Conservation (phyloP, 2,329 filamentous ascomycete species). For the Plectosphaerella cucumerina region DNA sequence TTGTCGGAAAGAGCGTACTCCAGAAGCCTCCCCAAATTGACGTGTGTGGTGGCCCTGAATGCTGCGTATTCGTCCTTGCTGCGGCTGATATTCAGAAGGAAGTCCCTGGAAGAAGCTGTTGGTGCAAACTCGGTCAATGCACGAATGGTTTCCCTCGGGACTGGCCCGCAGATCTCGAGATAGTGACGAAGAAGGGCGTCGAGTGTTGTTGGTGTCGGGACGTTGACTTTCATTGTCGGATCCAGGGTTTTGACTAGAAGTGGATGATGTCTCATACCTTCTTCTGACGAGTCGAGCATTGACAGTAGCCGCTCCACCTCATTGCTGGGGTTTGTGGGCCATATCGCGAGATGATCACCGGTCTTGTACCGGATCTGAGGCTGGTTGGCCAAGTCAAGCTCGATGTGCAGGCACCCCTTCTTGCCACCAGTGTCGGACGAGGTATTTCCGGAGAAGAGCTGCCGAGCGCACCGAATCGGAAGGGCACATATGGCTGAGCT, state of each 20-base stretch:
- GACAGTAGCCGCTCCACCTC: slow-evolving; percentile 85
- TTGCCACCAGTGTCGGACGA: slow-evolving; percentile 52
- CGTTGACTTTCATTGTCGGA: slow-evolving; percentile 93
- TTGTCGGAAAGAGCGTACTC: slow-evolving; percentile 66
- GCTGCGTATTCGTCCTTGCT: slow-evolving; percentile 96
- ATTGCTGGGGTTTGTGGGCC: slow-evolving; percentile 90
- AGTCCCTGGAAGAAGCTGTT: slow-evolving; percentile 75
- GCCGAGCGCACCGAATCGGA: slow-evolving; percentile 82
- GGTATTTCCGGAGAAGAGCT: slow-evolving; percentile 63
- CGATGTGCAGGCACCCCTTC: slow-evolving; percentile 95
- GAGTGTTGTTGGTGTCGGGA: slow-evolving; percentile 94
- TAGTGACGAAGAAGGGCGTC: slow-evolving; percentile 92
- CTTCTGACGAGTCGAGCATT: no score
- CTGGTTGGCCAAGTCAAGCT: slow-evolving; percentile 77
- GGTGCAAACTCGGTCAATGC: slow-evolving; percentile 87
- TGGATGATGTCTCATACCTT: slow-evolving; percentile 49
- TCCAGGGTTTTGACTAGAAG: slow-evolving; percentile 88
- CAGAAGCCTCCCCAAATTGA: slow-evolving; percentile 86
- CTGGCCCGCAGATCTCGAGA: slow-evolving; percentile 91
- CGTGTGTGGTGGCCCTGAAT: slow-evolving; percentile 73
- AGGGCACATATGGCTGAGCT: slow-evolving; percentile 95
- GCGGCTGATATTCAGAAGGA: slow-evolving; percentile 81
- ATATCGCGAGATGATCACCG: slow-evolving; percentile 94
- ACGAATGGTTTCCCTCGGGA: slow-evolving; percentile 92
- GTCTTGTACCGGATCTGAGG: slow-evolving; percentile 93